Conservation (phyloP, 257 asterid genomes). For the Avicennia marina region DNA sequence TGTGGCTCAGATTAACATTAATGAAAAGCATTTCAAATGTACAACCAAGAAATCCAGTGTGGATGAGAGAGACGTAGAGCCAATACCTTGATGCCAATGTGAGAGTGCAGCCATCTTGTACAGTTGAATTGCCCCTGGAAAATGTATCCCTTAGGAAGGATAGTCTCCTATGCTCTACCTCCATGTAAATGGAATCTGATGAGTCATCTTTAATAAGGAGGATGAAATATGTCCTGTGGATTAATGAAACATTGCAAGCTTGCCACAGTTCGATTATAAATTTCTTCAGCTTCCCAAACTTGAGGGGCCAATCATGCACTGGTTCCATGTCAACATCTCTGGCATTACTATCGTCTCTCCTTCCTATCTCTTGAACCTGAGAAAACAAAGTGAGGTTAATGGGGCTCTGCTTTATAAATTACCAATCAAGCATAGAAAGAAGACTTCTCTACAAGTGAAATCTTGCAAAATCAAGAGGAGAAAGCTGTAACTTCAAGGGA, state of each 20-base stretch:
- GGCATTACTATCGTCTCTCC: slow-evolving; percentile 15
- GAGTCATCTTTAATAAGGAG: slow-evolving; percentile 83
- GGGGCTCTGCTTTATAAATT: not conserved
- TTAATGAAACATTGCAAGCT: slow-evolving; percentile 55
- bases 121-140: slow-evolving; percentile 31
- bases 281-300: slow-evolving; percentile 62
- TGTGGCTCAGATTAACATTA: no score
- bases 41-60: no score
- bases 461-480: no score
- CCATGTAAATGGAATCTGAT: slow-evolving; percentile 77
- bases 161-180: slow-evolving; percentile 85
- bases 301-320: slow-evolving; percentile 39
- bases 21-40: no score
- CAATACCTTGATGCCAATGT: slow-evolving; percentile 43
- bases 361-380: slow-evolving; percentile 30
- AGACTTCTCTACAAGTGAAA: no score
- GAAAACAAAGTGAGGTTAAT: not conserved
- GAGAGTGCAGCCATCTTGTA: slow-evolving; percentile 22
- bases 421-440: not conserved
- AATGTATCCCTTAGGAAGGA: slow-evolving; percentile 52
- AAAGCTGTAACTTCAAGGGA: no score
- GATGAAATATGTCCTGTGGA: slow-evolving; percentile 73
- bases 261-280: slow-evolving; percentile 76
- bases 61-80: no score
- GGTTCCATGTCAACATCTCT: slow-evolving; percentile 28